Conservation (phyloP, 768 basidiomycete genomes). For the Serpula lacrymans region DNA sequence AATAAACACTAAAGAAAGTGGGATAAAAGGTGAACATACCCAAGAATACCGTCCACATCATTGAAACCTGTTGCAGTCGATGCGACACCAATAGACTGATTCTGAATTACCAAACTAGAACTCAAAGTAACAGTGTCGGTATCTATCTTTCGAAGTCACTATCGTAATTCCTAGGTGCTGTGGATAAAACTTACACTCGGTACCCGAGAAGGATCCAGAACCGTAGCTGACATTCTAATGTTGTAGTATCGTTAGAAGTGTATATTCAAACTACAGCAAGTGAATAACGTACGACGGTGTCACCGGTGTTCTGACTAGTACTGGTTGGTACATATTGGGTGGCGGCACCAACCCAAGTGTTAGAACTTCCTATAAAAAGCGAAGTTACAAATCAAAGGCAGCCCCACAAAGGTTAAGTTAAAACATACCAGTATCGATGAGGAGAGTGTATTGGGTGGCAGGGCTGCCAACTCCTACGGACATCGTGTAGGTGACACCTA, state of each 20-base stretch:
- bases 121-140: constrained; percentile 45
- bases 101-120: constrained; percentile 37
- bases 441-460: constrained; percentile 44
- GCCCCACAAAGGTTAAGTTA: constrained; percentile 1
- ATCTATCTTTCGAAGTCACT: constrained; percentile 26
- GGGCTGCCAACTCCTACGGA: constrained; percentile 51
- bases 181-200: constrained; percentile 38
- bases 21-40: constrained; percentile 22
- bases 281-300: constrained; percentile 29
- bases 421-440: constrained; percentile 53
- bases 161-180: background rate
- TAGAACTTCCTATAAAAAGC: constrained; percentile 37
- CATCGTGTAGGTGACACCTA: constrained; percentile 51
- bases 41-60: constrained; percentile 52
- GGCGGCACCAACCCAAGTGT: constrained; percentile 57
- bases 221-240: constrained; percentile 50
- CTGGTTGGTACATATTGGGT: constrained; percentile 42
- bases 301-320: constrained; percentile 40
- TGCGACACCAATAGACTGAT: constrained; percentile 48
- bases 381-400: background rate
- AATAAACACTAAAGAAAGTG: background rate
- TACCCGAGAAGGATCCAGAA: constrained; percentile 50
- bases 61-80: constrained; percentile 39
- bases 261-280: background rate
- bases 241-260: constrained; percentile 2